Evolutionary conservation across 1,284 basidiomycete genomes (phyloP).

Genomic region (Pseudozyma sp.): DNA sequence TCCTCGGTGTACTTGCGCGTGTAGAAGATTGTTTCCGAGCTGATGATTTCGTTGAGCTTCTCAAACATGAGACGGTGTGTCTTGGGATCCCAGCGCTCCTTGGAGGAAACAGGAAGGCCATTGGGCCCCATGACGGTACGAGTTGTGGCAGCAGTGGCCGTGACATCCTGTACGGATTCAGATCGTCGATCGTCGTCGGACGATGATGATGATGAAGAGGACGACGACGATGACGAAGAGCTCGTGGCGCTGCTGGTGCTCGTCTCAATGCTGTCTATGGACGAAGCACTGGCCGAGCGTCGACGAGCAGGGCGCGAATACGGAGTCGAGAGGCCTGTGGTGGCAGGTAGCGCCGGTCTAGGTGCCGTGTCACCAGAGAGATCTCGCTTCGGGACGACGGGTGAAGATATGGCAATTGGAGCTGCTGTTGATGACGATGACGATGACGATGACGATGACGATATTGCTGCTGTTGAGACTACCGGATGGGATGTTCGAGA

Average conservation of each 20-base stretch:
- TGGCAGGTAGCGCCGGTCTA: background rate
- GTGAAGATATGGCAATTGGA: too few relatives aligned
- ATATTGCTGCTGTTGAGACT: background rate
- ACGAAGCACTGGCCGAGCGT: slow-evolving; percentile 15
- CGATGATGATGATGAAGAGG: slow-evolving; percentile 16
- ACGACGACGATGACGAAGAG: slow-evolving; percentile 6
- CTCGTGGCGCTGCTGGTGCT: slow-evolving; percentile 11
- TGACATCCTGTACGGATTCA: slow-evolving; percentile 41
- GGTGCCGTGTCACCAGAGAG: too few relatives aligned
- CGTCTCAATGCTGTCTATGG: slow-evolving; percentile 7
- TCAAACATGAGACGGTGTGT: slow-evolving; percentile 46
- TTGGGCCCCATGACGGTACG: slow-evolving; percentile 34
- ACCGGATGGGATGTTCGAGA: background rate
- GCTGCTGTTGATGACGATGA: too few relatives aligned
- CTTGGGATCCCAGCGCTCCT: slow-evolving; percentile 42
- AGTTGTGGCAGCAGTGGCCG: slow-evolving; percentile 22
- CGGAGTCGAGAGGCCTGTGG: background rate
- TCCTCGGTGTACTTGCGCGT: slow-evolving; percentile 42
- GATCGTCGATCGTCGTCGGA: slow-evolving; percentile 16
- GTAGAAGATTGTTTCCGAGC: slow-evolving; percentile 31
- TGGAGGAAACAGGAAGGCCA: slow-evolving; percentile 33
- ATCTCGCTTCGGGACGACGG: background rate
- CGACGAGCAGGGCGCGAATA: slow-evolving; percentile 3
- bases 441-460: too few relatives aligned
- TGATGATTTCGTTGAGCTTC: slow-evolving; percentile 50